Evolutionary conservation across 495 filamentous ascomycete genomes (phyloP).

Genomic region (Aspergillus asperescens): DNA sequence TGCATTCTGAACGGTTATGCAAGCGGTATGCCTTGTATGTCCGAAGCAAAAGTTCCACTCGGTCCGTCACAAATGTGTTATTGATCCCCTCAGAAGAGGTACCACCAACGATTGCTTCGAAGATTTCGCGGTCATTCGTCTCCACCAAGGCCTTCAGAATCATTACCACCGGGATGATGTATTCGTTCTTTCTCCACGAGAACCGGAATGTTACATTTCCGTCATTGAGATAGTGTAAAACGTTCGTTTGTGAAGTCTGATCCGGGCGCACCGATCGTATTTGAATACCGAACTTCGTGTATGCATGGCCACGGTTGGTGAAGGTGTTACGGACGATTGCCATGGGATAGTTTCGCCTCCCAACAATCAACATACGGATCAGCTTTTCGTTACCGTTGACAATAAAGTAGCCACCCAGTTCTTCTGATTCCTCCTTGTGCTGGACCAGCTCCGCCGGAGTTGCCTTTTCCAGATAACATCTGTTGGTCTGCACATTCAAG

Average conservation of each 20-base stretch:
- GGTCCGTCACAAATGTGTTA: conserved; percentile 92
- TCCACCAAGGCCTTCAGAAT: conserved; percentile 90
- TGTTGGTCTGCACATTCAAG: conserved; percentile 56
- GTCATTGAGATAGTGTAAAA: conserved; percentile 90
- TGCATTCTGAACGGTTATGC: conserved; percentile 69
- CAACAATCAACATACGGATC: conserved; percentile 84
- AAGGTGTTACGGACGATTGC: conserved; percentile 89
- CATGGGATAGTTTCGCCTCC: conserved; percentile 87
- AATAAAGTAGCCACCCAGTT: conserved; percentile 85
- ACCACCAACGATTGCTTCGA: conserved; percentile 75
- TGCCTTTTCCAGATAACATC: conserved; percentile 82
- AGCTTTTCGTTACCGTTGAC: conserved; percentile 75
- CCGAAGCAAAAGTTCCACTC: conserved; percentile 83
- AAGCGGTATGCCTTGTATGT: conserved; percentile 88
- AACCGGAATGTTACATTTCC: conserved; percentile 96
- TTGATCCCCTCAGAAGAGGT: conserved; percentile 66
- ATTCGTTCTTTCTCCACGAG: conserved; percentile 97
- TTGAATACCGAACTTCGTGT: conserved; percentile 84
- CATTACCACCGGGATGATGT: conserved; percentile 91
- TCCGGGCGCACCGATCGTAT: conserved; percentile 89
- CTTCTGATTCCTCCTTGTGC: conserved; percentile 88
- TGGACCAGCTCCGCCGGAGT: conserved; percentile 75
- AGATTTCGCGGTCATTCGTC: conserved; percentile 94
- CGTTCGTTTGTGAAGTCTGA: conserved; percentile 95
- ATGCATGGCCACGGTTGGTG: conserved; percentile 72